Base-by-base conservation (phyloP, 441 rosid species). In the Eruca vesicaria region DNA sequence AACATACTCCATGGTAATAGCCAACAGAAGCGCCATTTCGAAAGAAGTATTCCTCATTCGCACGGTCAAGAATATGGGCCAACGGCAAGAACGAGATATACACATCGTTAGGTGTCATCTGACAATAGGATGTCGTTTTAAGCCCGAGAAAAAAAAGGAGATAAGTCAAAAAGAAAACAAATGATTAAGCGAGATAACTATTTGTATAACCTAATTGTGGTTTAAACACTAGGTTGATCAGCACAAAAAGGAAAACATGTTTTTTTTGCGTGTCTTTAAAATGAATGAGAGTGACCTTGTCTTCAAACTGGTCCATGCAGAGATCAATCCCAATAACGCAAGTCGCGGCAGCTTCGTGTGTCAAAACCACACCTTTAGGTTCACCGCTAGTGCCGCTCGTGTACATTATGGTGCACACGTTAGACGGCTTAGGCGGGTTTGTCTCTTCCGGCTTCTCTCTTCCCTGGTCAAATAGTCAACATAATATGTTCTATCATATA, bases 11-110 rank as follows among this genome's bases (percentile, higher is more conserved):
- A 64, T 96, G 98, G 78, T 90, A 96, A 82, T 87, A 96, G 75
- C 99, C 99, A 43, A 96, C 87, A 26, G 99, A 89, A 77, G 99
- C 99, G 28, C 99, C 99, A 76, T 84, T 93, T 23, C 83, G 76
- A 75, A 91, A 86, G 81, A 93, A 93, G 53, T 88, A 91, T 79
- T 95, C 98, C 79, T 96, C 98, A 43, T 87, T 89, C 80, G 64
- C 38, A 19, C 98, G 95, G 72, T 96, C 99, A 45, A 96, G 91
- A 62, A 89, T 79, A 79, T 96, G 99, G 72, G 99, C 98, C 66
- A 96, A 95, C 5, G 99, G 99, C 60, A 95, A 78, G 84, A 95
- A 95, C 9, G 99, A 95, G 65, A 95, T 82, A 76, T 93, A 91
- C 43, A 90, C 97, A 74, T 95, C 98, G 19, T 91, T 90, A 28